Conservation (phyloP, 169 alveolate genomes). For the Plasmodium fragile region DNA sequence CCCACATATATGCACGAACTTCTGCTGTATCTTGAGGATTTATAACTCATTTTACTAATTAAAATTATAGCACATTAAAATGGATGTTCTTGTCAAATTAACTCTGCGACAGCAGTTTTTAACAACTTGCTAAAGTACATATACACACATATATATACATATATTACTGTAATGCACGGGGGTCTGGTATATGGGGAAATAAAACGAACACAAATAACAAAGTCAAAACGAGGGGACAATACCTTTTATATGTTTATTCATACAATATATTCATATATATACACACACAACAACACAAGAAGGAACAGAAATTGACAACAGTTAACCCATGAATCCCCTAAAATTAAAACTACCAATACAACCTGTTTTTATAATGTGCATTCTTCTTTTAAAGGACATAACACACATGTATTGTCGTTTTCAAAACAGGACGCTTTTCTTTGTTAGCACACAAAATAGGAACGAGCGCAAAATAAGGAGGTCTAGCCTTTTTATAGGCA, state of each 20-base stretch:
- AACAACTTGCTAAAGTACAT: conserved; percentile 22
- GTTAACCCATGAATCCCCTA: conserved; percentile 7
- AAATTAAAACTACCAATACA: conserved; percentile 26
- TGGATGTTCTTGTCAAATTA: conserved; percentile 23
- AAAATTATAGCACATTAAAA: conserved; percentile 42
- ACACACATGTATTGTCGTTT: conserved; percentile 8
- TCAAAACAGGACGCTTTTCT: conserved; percentile 22
- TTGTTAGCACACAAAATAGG: conserved; percentile 2
- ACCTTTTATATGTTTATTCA: background rate
- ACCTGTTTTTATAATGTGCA: conserved; percentile 29
- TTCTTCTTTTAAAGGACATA: conserved; percentile 23
- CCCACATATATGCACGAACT: conserved; percentile 82
- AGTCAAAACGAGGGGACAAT: conserved; percentile 12
- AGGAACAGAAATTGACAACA: conserved; percentile 30
- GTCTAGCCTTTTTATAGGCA: conserved; percentile 38
- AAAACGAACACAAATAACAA: conserved; percentile 3
- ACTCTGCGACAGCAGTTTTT: conserved; percentile 12
- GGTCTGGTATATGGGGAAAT: background rate
- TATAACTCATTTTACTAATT: conserved; percentile 78
- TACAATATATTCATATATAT: background rate
- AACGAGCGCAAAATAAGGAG: conserved; percentile 6
- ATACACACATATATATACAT: conserved; percentile 3
- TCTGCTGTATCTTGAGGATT: conserved; percentile 77
- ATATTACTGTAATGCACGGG: background rate
- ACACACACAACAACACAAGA: conserved; percentile 54